phyloP scores from a whole-genome alignment of 2,329 filamentous ascomycete genomes.

The Exophiala calicioides region DNA sequence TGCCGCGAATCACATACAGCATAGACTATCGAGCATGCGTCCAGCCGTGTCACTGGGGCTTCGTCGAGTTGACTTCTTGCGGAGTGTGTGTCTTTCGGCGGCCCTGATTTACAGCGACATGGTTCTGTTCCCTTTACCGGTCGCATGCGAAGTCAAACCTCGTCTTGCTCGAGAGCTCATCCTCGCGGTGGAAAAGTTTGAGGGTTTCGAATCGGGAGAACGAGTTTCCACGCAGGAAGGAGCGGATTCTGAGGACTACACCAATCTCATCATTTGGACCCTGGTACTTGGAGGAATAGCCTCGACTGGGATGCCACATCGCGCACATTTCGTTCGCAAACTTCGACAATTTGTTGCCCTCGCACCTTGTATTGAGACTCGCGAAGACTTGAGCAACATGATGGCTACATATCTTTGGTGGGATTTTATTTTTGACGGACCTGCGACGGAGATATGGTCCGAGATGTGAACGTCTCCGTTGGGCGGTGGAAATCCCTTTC shows the following conservation, averaged over 20 bases:
- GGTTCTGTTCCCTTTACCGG: constrained; percentile 14
- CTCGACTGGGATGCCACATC: constrained; percentile 7
- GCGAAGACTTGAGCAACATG: constrained; percentile 9
- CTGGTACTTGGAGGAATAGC: constrained; percentile 14
- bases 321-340: constrained; percentile 9
- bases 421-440: constrained; percentile 15
- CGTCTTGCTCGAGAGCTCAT: constrained; percentile 7
- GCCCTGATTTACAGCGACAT: constrained; percentile 21
- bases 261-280: constrained; percentile 12
- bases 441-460: constrained; percentile 9
- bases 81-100: constrained; percentile 9
- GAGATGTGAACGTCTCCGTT: no score
- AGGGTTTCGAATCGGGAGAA: constrained; percentile 4
- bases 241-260: constrained; percentile 1
- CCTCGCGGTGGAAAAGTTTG: constrained; percentile 11
- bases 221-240: background rate
- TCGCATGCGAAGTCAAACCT: constrained; percentile 5
- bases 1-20: constrained; percentile 15
- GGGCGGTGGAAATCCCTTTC: no score
- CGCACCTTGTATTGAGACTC: constrained; percentile 1
- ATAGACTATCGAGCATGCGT: constrained; percentile 7
- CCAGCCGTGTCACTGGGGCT: background rate
- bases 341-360: constrained; percentile 7
- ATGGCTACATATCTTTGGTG: constrained; percentile 21
- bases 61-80: background rate